phyloP scores from a whole-genome alignment of 805 yeast species.

The Torulaspora maleeae region DNA sequence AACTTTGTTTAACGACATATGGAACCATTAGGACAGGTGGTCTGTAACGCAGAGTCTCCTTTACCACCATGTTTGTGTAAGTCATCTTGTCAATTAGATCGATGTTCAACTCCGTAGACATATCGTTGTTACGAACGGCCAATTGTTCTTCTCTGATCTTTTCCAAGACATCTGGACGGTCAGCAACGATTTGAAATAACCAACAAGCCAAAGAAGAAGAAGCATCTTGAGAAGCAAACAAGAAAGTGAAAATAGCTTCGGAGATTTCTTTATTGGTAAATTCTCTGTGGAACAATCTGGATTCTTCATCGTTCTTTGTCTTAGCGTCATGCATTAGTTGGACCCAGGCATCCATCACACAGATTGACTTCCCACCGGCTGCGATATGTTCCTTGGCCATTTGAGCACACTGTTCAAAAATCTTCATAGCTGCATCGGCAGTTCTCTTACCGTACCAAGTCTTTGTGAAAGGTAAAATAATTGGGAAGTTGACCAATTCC shows the following conservation, averaged over 20 bases:
- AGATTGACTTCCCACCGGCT: conserved; percentile 69
- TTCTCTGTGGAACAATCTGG: conserved; percentile 65
- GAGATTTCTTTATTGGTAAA: conserved; percentile 89
- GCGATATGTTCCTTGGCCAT: conserved; percentile 78
- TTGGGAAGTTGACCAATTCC: conserved; percentile 96
- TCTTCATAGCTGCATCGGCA: conserved; percentile 90
- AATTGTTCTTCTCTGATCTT: conserved; percentile 93
- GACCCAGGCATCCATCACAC: conserved; percentile 97
- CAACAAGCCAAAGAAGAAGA: conserved; percentile 96
- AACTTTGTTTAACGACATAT: conserved; percentile 80
- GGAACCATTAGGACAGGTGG: conserved; percentile 99
- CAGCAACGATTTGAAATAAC: conserved; percentile 95
- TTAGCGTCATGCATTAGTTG: conserved; percentile 72
- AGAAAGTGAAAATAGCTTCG: conserved; percentile 92
- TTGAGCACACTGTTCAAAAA: conserved; percentile 84
- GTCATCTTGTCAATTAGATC: conserved; percentile 81
- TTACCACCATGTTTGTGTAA: conserved; percentile 86
- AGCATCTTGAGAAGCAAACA: conserved; percentile 98
- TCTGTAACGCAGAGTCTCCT: conserved; percentile 87
- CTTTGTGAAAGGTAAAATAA: conserved; percentile 91
- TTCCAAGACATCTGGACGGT: conserved; percentile 82
- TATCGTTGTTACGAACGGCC: conserved; percentile 73
- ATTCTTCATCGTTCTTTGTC: conserved; percentile 44
- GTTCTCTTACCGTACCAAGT: conserved; percentile 96
- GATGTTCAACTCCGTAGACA: conserved; percentile 52